Base-by-base conservation (phyloP, 495 filamentous ascomycete genomes). In the Neurospora tetraspora region DNA sequence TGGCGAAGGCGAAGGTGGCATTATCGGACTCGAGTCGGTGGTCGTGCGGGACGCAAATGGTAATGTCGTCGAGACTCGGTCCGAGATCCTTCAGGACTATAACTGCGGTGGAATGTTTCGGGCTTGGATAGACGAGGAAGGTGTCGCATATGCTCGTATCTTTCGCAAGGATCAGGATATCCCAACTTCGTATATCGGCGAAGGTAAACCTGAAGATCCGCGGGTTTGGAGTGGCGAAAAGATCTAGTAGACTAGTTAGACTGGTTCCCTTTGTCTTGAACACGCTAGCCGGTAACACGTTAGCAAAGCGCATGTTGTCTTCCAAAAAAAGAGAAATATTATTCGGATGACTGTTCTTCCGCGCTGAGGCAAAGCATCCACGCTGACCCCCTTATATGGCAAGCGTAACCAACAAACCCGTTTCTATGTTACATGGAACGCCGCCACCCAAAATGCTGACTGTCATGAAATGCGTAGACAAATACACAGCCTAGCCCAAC, bases 81-180 rank as follows among this genome's bases (percentile, higher is more conserved):
- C 72, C 0, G 82, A 83, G 59, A 84, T 94, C n/a, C 83, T 92
- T 37, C 89, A 86, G 69, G 91, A 93, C 76, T 93, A 91, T 79
- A 97, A 98, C 78, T 97, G 92, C 76, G 92, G 90, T 4, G 94
- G 94, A 0, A 95, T 98, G 93, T 96, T 93, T 81, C 85, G 94
- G 38, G 92, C 92, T 9, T 96, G 90, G 88, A 79, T 93, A 39
- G 89, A 92, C 73, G 87, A 86, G 42, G 74, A 89, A 47, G 93
- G 91, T 4, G 81, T 81, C 39, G 86, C 88, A 71, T 84, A 81
- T 71, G 89, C 91, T 53, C 88, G 89, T 74, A 89, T 94, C 0
- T 96, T 84, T 77, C 81, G 81, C 38, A 76, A 79, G 2, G 80
- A 82, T 10, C 53, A 79, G 11, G 77, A 79, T 27, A 34, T 76